Evolutionary conservation across 2,329 filamentous ascomycete species (phyloP).

Genomic region (Cladosporium phlei): DNA sequence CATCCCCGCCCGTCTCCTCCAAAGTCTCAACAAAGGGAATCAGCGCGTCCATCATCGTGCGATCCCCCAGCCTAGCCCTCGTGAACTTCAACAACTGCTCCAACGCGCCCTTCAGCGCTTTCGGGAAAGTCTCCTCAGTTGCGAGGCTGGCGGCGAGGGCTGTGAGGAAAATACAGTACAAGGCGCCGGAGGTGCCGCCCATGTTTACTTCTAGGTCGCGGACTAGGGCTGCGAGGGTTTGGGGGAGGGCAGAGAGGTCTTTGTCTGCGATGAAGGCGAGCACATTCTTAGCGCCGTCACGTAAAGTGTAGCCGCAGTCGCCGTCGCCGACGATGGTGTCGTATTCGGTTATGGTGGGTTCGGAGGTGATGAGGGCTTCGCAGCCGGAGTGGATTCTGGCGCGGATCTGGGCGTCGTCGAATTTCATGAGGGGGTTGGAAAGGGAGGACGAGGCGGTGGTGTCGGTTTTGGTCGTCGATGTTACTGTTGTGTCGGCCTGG

Average conservation of each 20-base stretch:
- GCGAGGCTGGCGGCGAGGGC: constrained; percentile 28
- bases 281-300: constrained; percentile 33
- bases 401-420: constrained; percentile 27
- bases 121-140: constrained; percentile 19
- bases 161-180: constrained; percentile 35
- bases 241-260: constrained; percentile 26
- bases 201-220: constrained; percentile 33
- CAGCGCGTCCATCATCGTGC: constrained; percentile 35
- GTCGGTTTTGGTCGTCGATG: constrained; percentile 8
- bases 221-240: constrained; percentile 27
- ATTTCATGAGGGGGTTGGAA: constrained; percentile 16
- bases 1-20: constrained; percentile 19
- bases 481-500: constrained; percentile 18
- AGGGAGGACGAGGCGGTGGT: constrained; percentile 11
- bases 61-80: constrained; percentile 30
- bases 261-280: constrained; percentile 29
- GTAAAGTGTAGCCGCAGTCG: constrained; percentile 34
- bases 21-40: constrained; percentile 32
- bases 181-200: constrained; percentile 33
- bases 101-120: constrained; percentile 26
- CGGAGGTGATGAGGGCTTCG: constrained; percentile 30
- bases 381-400: constrained; percentile 28
- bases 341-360: constrained; percentile 34
- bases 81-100: constrained; percentile 32
- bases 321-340: constrained; percentile 36